These are phyloP conservation scores for Stellera chamaejasme DNA, from an alignment of 345 rosid species.

Conservation along the genomic window DNA sequence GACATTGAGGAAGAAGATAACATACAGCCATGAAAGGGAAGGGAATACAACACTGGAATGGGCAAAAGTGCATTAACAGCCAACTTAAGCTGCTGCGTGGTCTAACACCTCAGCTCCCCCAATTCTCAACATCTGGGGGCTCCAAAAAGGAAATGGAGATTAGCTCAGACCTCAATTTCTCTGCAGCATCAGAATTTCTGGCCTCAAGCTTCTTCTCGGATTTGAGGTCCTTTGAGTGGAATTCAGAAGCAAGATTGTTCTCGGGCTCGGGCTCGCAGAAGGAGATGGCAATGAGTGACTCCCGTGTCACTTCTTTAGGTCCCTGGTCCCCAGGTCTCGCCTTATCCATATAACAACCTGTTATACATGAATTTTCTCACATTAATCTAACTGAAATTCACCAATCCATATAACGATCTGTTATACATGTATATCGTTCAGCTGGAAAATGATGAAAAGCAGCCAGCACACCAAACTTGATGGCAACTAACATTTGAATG, in stretches of 20 bases:
- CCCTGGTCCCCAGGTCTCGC: background rate
- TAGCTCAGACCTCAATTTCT: slow-evolving; percentile 26
- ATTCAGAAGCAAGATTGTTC: slow-evolving; percentile 5
- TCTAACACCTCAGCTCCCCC: background rate
- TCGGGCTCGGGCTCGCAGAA: slow-evolving; percentile 19
- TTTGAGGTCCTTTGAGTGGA: background rate
- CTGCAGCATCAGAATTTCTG: slow-evolving; percentile 10
- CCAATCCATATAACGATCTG: slow-evolving; percentile 1
- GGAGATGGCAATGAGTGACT: slow-evolving; percentile 25
- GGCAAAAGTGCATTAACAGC: background rate
- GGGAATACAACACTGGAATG: too few relatives aligned
- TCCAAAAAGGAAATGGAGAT: slow-evolving; percentile 24
- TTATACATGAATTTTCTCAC: background rate
- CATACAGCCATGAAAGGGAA: background rate
- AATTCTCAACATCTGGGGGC: slow-evolving; percentile 10
- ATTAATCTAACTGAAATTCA: background rate
- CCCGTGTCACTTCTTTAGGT: slow-evolving; percentile 17
- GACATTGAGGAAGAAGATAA: background rate
- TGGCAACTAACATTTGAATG: too few relatives aligned
- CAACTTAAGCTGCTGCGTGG: background rate
- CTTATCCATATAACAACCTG: slow-evolving; percentile 8
- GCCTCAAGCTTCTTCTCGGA: slow-evolving; percentile 3
- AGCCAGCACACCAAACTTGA: too few relatives aligned
- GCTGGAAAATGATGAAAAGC: too few relatives aligned
- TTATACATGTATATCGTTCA: background rate